Evolutionary conservation across 257 asterid species (phyloP), one percentile per base, ranked within the genome.

Genomic region (Anisodus acutangulus): DNA sequence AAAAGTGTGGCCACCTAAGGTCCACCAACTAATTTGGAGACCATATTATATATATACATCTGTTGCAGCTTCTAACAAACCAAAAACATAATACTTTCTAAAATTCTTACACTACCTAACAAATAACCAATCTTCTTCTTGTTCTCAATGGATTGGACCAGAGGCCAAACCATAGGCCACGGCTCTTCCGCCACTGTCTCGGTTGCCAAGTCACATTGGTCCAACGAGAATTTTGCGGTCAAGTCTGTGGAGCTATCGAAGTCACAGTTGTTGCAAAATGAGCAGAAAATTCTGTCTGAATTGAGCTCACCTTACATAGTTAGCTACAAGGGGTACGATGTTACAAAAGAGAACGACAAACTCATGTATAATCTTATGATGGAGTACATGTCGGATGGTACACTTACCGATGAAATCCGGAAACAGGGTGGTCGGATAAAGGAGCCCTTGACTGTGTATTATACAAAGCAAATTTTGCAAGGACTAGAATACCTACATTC

Each of bases 361-460:
- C 49, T 35, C 5, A 35, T 67, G 0, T 67, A 12, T 67, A 67
- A 67, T 35, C 49, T 67, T 13, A 67, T 35, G 74, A 67, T 67
- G 47, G 74, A 67, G 74, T 67, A 67, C 2, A 35, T 67, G 74
- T 0, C 74, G 10, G 19, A 67, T 0, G 74, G 74, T 1, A 67
- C 74, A 35, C 19, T 35, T 6, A 0, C 3, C 6, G 74, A 67
- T 67, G 22, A 67, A 35, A 67, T 13, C 13, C 49, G 22, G 5
- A 67, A 67, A 12, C 74, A 67, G 74, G 74, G 74, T 13, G 74
- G 74, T 12, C 74, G 74, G 74, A 67, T 67, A 0, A 67, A 67
- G 1, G 74, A 67, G 19, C 74, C 49, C n/a, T 13, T 67, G 49
- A 35, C 37, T 0, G 49, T 47, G 74, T 35, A 35, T 12, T 35